phyloP scores from a whole-genome alignment of 805 yeast species.

The Monosporozyma servazzii region DNA sequence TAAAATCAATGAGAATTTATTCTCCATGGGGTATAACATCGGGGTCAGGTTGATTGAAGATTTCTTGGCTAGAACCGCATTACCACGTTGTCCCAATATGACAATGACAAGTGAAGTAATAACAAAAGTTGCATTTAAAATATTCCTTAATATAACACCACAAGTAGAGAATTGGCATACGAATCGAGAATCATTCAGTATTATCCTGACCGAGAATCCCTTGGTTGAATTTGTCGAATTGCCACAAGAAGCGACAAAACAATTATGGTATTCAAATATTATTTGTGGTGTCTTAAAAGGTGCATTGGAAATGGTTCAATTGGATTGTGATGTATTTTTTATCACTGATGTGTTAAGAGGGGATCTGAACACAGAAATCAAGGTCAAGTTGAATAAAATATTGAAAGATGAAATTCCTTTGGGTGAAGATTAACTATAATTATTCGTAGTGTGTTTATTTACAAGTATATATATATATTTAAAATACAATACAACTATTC shows the following conservation, averaged over 20 bases:
- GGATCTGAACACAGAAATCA: constrained; percentile 69
- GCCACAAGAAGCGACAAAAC: constrained; percentile 67
- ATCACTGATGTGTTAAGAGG: constrained; percentile 77
- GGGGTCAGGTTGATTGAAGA: constrained; percentile 90
- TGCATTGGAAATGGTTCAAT: constrained; percentile 89
- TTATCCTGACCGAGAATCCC: constrained; percentile 77
- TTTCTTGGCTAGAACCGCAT: constrained; percentile 79
- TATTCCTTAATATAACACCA: constrained; percentile 79
- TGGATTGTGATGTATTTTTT: constrained; percentile 78
- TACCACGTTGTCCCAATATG: constrained; percentile 70
- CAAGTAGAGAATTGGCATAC: constrained; percentile 62
- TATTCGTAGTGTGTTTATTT: background rate
- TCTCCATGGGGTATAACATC: constrained; percentile 90
- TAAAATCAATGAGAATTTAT: constrained; percentile 76
- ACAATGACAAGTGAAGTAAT: constrained; percentile 83
- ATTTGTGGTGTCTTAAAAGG: constrained; percentile 86
- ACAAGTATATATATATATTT: background rate
- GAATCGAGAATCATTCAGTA: constrained; percentile 65
- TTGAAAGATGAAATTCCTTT: constrained; percentile 94
- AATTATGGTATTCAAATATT: constrained; percentile 88
- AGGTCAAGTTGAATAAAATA: constrained; percentile 58
- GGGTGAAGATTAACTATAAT: constrained; percentile 62
- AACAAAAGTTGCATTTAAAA: constrained; percentile 80
- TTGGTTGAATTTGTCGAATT: constrained; percentile 91
- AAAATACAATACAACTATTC: constrained; percentile 5